These are phyloP conservation scores for Globisporangium spiculum DNA, from an alignment of 352 stramenopile genomes.

Conservation along the genomic window DNA sequence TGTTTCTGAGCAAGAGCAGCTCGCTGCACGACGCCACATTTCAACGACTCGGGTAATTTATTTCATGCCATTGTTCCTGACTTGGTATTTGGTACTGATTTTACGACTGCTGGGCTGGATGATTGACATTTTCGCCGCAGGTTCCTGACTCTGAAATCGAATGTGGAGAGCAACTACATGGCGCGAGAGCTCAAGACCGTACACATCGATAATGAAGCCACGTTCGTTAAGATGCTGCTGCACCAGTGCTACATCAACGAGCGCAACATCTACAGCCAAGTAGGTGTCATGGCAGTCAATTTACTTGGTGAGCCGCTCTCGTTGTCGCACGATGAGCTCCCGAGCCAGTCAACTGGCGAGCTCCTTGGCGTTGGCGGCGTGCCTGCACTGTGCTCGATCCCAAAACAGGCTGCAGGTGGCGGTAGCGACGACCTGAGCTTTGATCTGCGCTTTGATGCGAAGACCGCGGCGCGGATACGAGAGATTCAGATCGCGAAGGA, in stretches of 20 bases:
- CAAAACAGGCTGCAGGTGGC: constrained; percentile 19
- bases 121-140: constrained; percentile 11
- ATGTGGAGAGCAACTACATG: constrained; percentile 79
- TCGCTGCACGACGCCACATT: constrained; percentile 58
- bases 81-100: neutral
- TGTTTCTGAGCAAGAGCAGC: constrained; percentile 75
- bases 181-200: constrained; percentile 92
- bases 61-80: neutral
- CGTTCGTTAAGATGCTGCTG: constrained; percentile 87
- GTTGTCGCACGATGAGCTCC: constrained; percentile 30
- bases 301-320: constrained; percentile 67
- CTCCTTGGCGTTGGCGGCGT: constrained; percentile 19
- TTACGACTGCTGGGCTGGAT: neutral
- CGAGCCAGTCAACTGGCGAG: constrained; percentile 49
- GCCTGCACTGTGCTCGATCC: constrained; percentile 19
- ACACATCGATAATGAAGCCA: constrained; percentile 83
- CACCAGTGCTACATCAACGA: constrained; percentile 89
- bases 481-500: constrained; percentile 87
- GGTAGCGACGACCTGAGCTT: constrained; percentile 58
- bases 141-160: constrained; percentile 79
- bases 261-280: constrained; percentile 90
- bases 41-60: constrained; percentile 61
- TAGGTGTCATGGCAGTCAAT: constrained; percentile 90
- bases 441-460: constrained; percentile 88
- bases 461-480: constrained; percentile 85